phyloP scores from a whole-genome alignment of 768 basidiomycete species.

The Cubamyces lactineus region DNA sequence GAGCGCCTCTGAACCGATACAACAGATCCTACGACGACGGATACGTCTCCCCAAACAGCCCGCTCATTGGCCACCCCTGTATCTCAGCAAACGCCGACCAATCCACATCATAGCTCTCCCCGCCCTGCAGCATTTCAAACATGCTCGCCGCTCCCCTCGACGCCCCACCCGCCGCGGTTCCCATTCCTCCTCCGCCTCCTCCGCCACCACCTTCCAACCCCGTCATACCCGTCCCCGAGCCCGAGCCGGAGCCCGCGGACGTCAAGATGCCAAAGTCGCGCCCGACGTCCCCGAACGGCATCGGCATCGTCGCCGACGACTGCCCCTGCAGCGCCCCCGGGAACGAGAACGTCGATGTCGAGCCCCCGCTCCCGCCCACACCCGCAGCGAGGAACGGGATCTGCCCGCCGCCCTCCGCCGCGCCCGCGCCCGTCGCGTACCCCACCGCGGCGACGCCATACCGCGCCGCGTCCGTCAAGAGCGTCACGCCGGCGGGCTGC shows the following conservation, averaged over 20 bases:
- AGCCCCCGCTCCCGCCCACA: too few relatives aligned
- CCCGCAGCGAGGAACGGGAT: constrained; percentile 15
- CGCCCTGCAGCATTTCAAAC: constrained; percentile 29
- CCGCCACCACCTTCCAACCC: background rate
- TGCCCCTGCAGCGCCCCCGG: constrained; percentile 2
- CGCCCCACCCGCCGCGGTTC: background rate
- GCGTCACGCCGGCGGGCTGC: background rate
- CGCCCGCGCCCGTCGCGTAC: background rate
- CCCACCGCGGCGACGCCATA: background rate
- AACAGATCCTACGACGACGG: background rate
- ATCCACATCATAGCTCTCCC: constrained; percentile 25
- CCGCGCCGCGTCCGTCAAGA: background rate
- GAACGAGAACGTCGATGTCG: constrained; percentile 11
- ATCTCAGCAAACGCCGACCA: constrained; percentile 25
- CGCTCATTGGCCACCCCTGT: constrained; percentile 10
- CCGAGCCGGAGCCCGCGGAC: background rate
- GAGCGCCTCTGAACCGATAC: too few relatives aligned
- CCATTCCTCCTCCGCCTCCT: too few relatives aligned
- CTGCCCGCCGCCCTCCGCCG: background rate
- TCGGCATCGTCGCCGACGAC: constrained; percentile 9
- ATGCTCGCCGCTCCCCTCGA: background rate
- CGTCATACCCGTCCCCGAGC: background rate
- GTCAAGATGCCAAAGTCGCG: constrained; percentile 4
- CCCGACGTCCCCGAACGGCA: constrained; percentile 2
- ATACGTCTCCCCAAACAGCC: constrained; percentile 1